A percentile compares a stretch with the other conserved stretches of the same genome.
These are phyloP conservation scores for Scedosporium apiospermum DNA, from an alignment of 2,329 filamentous ascomycete genomes.

Conservation along the genomic window DNA sequence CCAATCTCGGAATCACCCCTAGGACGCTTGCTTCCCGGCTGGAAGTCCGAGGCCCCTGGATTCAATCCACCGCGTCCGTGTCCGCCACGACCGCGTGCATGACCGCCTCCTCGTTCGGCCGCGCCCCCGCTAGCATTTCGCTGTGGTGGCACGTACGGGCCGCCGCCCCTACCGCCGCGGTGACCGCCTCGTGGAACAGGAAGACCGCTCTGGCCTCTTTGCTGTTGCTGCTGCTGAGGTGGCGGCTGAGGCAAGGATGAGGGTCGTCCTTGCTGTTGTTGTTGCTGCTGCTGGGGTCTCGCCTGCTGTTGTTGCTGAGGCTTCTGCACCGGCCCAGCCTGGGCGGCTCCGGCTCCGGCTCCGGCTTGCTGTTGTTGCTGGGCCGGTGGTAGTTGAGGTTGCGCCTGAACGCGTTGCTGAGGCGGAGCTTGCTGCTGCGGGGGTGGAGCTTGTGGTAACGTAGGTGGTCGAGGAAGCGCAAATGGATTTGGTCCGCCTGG, in stretches of 20 bases:
- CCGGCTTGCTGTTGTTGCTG: slow-evolving; percentile 8
- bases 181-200: slow-evolving; percentile 30
- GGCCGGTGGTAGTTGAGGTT: not conserved
- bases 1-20: slow-evolving; percentile 40
- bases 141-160: slow-evolving; percentile 25
- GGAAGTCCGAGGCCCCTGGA: slow-evolving; percentile 43
- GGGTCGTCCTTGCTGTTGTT: slow-evolving; percentile 12
- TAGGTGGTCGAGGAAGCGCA: slow-evolving; percentile 6
- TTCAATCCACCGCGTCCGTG: slow-evolving; percentile 32
- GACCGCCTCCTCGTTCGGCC: slow-evolving; percentile 24
- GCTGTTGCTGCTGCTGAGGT: not conserved
- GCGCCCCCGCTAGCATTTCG: slow-evolving; percentile 22
- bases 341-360: not conserved
- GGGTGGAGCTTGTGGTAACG: slow-evolving; percentile 2
- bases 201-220: slow-evolving; percentile 18
- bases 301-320: slow-evolving; percentile 9
- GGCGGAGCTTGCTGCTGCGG: slow-evolving; percentile 12
- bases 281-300: slow-evolving; percentile 12
- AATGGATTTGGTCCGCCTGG: slow-evolving; percentile 20
- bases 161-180: slow-evolving; percentile 25
- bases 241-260: slow-evolving; percentile 4
- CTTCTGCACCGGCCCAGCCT: slow-evolving; percentile 8
- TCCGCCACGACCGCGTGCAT: slow-evolving; percentile 31
- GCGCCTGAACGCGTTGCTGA: not conserved
- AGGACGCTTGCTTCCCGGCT: slow-evolving; percentile 47